These are phyloP conservation scores for Parastagonospora avenae DNA, from an alignment of 2,329 filamentous ascomycete species.

Conservation along the genomic window DNA sequence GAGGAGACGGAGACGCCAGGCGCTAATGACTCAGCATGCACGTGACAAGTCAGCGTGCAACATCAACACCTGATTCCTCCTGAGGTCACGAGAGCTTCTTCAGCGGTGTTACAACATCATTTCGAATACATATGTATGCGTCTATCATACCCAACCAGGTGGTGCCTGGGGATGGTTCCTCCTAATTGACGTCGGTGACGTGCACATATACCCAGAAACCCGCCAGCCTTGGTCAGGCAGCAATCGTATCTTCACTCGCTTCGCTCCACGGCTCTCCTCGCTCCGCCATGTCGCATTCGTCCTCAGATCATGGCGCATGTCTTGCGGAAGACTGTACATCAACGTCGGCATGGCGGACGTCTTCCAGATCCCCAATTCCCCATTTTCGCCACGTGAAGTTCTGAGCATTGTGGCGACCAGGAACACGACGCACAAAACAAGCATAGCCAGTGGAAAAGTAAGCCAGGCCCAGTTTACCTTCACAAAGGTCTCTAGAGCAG, in stretches of 20 bases:
- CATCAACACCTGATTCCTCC: too few relatives aligned
- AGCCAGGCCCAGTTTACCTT: constrained; percentile 32
- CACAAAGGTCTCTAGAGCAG: constrained; percentile 13
- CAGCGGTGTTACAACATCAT: too few relatives aligned
- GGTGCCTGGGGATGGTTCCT: neutral
- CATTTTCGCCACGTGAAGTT: constrained; percentile 2
- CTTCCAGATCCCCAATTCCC: constrained; percentile 29
- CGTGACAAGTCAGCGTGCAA: too few relatives aligned
- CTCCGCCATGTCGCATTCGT: constrained; percentile 2
- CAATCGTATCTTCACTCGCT: constrained; percentile 13
- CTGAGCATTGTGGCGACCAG: constrained; percentile 26
- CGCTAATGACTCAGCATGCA: too few relatives aligned
- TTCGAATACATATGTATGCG: too few relatives aligned
- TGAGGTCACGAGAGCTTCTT: too few relatives aligned
- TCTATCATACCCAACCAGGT: neutral
- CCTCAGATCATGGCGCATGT: constrained; percentile 14
- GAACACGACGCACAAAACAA: constrained; percentile 27
- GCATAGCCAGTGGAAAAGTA: constrained; percentile 24
- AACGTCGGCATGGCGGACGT: constrained; percentile 37
- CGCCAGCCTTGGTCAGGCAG: constrained; percentile 16
- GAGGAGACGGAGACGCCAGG: too few relatives aligned
- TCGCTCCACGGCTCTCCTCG: neutral
- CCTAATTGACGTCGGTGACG: neutral
- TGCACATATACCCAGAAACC: constrained; percentile 11
- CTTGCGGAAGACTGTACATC: constrained; percentile 30